A percentile compares a stretch with the other conserved stretches of the same genome.
Evolutionary conservation across 2,329 filamentous ascomycete species (phyloP).

Genomic region (Aspergillus sp.): DNA sequence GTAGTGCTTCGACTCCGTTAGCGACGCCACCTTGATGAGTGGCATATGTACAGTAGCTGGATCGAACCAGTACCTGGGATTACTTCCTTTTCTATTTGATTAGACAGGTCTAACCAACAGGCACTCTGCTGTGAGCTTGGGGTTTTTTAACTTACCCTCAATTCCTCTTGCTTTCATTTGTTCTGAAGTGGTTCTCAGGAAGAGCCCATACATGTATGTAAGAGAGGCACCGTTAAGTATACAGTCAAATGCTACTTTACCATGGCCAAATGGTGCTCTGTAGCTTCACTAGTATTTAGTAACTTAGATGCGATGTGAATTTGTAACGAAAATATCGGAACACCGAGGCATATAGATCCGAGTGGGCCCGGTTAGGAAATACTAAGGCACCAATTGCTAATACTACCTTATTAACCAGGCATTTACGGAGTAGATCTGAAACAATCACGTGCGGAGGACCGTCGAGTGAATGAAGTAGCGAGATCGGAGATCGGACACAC

Average conservation of each 20-base stretch:
- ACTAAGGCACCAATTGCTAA: background rate
- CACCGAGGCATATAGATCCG: too few relatives aligned
- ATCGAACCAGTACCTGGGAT: background rate
- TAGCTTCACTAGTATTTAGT: too few relatives aligned
- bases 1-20: background rate
- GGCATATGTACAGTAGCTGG: conserved; percentile 3
- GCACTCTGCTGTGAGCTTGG: background rate
- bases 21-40: background rate
- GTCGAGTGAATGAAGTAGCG: background rate
- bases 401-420: background rate
- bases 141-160: background rate
- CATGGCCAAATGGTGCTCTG: background rate
- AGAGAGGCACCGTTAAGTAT: background rate
- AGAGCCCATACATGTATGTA: background rate
- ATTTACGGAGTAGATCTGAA: background rate
- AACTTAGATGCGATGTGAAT: background rate
- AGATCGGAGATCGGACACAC: background rate
- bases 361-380: too few relatives aligned
- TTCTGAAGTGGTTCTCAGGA: background rate
- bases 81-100: background rate
- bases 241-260: background rate
- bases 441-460: background rate
- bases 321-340: background rate
- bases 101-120: conserved; percentile 1
- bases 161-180: background rate